Percentiles rank a stretch among this genome's conserved stretches.
Conservation (phyloP, 2,329 filamentous ascomycete species). For the Blastomyces emzantsi region DNA sequence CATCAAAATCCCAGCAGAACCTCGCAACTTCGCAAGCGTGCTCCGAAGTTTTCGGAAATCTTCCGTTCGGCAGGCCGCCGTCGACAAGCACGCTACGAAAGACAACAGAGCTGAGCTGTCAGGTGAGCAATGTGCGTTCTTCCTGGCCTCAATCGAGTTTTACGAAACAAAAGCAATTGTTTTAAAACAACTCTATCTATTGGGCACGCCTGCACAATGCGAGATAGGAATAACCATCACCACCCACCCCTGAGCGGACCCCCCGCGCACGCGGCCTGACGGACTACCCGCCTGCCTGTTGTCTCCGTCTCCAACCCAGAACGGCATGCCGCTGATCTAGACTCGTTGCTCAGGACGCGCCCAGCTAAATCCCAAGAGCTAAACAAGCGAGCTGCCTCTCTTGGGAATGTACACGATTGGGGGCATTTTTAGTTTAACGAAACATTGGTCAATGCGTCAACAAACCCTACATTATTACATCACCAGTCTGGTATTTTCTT, state of each 20-base stretch:
- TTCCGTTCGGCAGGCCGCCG: background rate
- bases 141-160: background rate
- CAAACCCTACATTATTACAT: too few species aligned
- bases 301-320: background rate
- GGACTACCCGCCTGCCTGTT: background rate
- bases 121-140: background rate
- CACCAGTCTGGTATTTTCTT: background rate
- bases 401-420: background rate
- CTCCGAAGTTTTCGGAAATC: background rate
- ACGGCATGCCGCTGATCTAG: slow-evolving; percentile 5
- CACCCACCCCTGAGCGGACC: background rate
- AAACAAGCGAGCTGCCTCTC: background rate
- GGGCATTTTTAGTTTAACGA: background rate
- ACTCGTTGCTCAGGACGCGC: background rate
- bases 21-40: background rate
- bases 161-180: background rate
- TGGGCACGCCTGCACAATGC: background rate
- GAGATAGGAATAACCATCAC: background rate
- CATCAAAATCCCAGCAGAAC: background rate
- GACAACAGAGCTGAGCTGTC: background rate
- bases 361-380: background rate
- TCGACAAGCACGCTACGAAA: background rate
- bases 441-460: background rate
- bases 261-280: too few species aligned
- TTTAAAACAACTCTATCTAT: background rate